Conservation (phyloP, 106 monocot species). For the Phalaenopsis equestris region DNA sequence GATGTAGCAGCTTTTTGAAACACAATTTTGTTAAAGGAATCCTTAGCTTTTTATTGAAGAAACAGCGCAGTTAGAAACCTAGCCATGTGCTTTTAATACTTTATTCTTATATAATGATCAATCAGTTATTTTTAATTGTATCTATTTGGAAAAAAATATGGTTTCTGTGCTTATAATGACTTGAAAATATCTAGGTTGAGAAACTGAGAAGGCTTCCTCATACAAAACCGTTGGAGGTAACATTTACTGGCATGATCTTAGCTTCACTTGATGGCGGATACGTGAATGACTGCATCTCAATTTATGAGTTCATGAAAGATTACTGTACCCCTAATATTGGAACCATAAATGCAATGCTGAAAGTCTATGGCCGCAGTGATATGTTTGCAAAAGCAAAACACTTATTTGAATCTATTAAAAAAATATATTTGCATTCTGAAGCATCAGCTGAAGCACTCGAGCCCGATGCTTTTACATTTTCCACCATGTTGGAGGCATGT, state of each 20-base stretch:
- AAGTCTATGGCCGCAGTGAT: constrained; percentile 62
- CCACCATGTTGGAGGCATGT: constrained; percentile 68
- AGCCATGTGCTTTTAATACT: not conserved
- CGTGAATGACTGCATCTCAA: constrained; percentile 52
- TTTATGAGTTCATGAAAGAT: constrained; percentile 78
- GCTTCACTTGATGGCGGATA: constrained; percentile 82
- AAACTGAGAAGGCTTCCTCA: constrained; percentile 67
- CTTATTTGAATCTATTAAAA: constrained; percentile 63
- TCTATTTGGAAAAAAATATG: not conserved
- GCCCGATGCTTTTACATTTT: constrained; percentile 66
- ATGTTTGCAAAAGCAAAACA: constrained; percentile 85
- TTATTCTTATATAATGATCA: not conserved
- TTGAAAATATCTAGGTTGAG: constrained; percentile 44
- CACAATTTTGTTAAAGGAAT: not conserved
- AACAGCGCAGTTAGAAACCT: not conserved
- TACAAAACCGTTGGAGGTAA: constrained; percentile 72
- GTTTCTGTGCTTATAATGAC: not conserved
- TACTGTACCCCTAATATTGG: constrained; percentile 73
- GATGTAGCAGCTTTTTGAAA: not conserved
- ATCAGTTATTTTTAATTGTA: not conserved
- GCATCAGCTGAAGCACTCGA: constrained; percentile 12
- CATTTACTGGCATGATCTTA: constrained; percentile 95
- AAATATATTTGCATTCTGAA: not conserved
- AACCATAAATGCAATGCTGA: constrained; percentile 88
- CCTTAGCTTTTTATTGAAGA: not conserved